Conservation (phyloP, 2,329 filamentous ascomycete species). For the Gnomoniopsis sp. region DNA sequence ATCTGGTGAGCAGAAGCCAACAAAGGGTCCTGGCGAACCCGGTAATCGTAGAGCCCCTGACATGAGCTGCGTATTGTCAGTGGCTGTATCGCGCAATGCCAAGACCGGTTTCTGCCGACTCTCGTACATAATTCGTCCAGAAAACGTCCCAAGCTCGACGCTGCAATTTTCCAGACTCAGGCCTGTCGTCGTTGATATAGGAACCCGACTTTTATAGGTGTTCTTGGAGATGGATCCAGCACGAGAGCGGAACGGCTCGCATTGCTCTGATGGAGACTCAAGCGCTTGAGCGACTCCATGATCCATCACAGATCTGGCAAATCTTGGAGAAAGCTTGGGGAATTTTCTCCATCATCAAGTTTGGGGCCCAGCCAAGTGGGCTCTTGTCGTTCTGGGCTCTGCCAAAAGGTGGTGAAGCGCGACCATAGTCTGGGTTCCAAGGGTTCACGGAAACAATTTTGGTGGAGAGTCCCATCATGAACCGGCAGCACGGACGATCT, state of each 20-base stretch:
- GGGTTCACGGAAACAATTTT: slow-evolving; percentile 10
- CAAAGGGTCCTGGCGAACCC: background rate
- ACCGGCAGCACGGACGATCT: slow-evolving; percentile 16
- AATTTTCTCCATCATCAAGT: slow-evolving; percentile 6
- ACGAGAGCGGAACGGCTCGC: slow-evolving; percentile 18
- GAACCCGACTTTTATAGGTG: background rate
- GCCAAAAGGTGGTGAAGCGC: slow-evolving; percentile 4
- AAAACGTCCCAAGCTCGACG: background rate
- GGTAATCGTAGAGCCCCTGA: background rate
- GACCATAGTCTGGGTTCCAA: slow-evolving; percentile 6
- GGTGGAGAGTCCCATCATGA: slow-evolving; percentile 14
- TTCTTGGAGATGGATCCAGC: slow-evolving; percentile 12
- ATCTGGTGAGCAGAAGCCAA: background rate
- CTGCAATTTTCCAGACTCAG: background rate
- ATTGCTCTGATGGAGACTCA: slow-evolving; percentile 15
- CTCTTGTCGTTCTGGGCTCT: background rate
- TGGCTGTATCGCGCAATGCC: background rate
- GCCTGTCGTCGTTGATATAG: background rate
- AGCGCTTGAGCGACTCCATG: slow-evolving; percentile 13
- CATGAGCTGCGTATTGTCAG: background rate
- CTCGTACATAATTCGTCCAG: background rate
- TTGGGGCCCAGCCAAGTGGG: slow-evolving; percentile 18
- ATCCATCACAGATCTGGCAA: slow-evolving; percentile 16
- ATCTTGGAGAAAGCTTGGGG: slow-evolving; percentile 19
- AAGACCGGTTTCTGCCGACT: background rate